Conservation (phyloP, 371 early-diverging fungal species). For the Funneliformis caledonium region DNA sequence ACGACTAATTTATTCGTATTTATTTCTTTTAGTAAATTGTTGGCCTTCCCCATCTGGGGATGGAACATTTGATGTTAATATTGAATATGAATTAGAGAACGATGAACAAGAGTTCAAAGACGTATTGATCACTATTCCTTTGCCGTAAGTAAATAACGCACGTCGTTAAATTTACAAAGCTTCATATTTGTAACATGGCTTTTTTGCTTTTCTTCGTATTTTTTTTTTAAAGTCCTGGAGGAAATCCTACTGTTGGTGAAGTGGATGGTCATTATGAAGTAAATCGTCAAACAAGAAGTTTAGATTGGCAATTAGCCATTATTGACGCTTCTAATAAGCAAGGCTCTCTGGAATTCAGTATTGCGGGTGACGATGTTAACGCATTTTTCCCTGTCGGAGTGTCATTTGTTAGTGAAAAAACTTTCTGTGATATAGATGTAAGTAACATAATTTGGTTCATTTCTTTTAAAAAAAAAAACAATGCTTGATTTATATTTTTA, state of each 20-base stretch:
- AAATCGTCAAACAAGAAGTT: slow-evolving; percentile 66
- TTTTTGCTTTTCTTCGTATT: slow-evolving; percentile 16
- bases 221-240: slow-evolving; percentile 55
- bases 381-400: slow-evolving; percentile 91
- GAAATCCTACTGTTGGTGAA: slow-evolving; percentile 74
- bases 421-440: slow-evolving; percentile 81
- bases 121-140: slow-evolving; percentile 87
- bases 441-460: not conserved
- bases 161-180: not conserved
- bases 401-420: slow-evolving; percentile 70
- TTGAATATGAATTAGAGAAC: slow-evolving; percentile 90
- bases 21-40: slow-evolving; percentile 76
- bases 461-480: too few relatives aligned
- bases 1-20: not conserved
- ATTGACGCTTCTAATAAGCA: slow-evolving; percentile 76
- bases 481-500: not conserved
- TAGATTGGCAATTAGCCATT: slow-evolving; percentile 89
- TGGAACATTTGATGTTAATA: slow-evolving; percentile 89
- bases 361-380: slow-evolving; percentile 78
- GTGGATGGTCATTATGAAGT: slow-evolving; percentile 82
- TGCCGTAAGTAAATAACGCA: slow-evolving; percentile 67
- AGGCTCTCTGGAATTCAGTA: slow-evolving; percentile 87
- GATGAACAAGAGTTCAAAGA: slow-evolving; percentile 79
- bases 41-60: slow-evolving; percentile 94
- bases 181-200: not conserved